phyloP scores from a whole-genome alignment of 2,329 filamentous ascomycete species.

The Colletotrichum paranaense region DNA sequence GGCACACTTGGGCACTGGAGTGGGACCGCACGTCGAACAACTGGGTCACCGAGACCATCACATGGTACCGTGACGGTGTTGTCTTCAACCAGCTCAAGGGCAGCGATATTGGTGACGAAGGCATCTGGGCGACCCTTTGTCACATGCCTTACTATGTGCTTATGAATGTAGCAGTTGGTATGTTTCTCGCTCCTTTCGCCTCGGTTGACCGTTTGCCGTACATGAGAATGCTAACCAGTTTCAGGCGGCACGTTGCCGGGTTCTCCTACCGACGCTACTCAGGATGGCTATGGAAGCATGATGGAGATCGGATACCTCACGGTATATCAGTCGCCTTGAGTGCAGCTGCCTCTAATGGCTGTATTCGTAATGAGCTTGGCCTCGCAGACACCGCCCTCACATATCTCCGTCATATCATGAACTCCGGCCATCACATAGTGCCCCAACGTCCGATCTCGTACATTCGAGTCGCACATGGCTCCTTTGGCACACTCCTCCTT shows the following conservation, averaged over 20 bases:
- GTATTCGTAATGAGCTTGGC: neutral
- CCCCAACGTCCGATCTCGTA: neutral
- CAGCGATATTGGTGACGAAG: constrained; percentile 54
- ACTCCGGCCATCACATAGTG: neutral
- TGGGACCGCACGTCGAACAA: constrained; percentile 59
- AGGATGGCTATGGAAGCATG: constrained; percentile 57
- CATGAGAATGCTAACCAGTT: neutral
- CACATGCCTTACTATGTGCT: constrained; percentile 63
- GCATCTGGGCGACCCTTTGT: constrained; percentile 61
- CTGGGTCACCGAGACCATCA: constrained; percentile 61
- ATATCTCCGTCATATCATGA: neutral
- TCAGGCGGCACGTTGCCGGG: constrained; percentile 49
- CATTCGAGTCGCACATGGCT: neutral
- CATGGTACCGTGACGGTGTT: constrained; percentile 60
- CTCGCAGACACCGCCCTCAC: neutral
- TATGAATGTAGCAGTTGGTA: constrained; percentile 67
- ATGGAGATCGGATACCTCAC: constrained; percentile 66
- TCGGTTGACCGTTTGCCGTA: neutral
- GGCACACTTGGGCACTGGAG: constrained; percentile 62
- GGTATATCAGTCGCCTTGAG: constrained; percentile 44
- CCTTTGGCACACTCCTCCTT: neutral
- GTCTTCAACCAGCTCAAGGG: constrained; percentile 58
- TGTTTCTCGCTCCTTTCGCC: constrained; percentile 40
- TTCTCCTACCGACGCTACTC: constrained; percentile 57
- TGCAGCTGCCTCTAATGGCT: neutral